These are phyloP conservation scores for Dalbergia cochinchinensis DNA, from an alignment of 306 rosid genomes.

Conservation along the genomic window DNA sequence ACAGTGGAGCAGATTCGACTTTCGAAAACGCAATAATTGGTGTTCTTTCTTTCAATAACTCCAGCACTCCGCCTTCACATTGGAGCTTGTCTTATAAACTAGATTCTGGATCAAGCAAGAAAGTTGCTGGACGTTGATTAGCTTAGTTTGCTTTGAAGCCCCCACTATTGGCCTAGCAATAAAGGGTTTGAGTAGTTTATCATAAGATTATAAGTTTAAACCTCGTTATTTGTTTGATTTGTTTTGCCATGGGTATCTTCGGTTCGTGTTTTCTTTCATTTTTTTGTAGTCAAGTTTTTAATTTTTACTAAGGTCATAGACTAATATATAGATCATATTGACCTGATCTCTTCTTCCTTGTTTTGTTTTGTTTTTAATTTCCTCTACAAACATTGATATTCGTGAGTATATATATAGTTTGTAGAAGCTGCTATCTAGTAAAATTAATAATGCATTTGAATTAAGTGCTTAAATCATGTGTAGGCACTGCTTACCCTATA, in stretches of 20 bases:
- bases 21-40: constrained; percentile 50
- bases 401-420: neutral
- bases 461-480: no score
- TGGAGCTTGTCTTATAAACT: constrained; percentile 62
- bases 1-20: constrained; percentile 23
- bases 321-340: neutral
- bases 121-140: constrained; percentile 81
- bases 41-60: constrained; percentile 58
- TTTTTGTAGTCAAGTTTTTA: neutral
- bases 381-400: neutral
- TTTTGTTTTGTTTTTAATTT: neutral
- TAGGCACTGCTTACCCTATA: no score
- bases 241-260: neutral
- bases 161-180: no score
- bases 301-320: neutral
- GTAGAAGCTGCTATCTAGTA: constrained; percentile 29
- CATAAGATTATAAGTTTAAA: no score
- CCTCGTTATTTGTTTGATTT: neutral
- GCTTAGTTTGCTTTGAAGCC: neutral
- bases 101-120: constrained; percentile 83
- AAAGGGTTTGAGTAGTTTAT: no score
- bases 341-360: neutral
- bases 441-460: no score
- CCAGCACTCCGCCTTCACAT: constrained; percentile 46
- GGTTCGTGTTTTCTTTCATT: neutral